phyloP scores from a whole-genome alignment of 306 rosid species.

The Senna tora region DNA sequence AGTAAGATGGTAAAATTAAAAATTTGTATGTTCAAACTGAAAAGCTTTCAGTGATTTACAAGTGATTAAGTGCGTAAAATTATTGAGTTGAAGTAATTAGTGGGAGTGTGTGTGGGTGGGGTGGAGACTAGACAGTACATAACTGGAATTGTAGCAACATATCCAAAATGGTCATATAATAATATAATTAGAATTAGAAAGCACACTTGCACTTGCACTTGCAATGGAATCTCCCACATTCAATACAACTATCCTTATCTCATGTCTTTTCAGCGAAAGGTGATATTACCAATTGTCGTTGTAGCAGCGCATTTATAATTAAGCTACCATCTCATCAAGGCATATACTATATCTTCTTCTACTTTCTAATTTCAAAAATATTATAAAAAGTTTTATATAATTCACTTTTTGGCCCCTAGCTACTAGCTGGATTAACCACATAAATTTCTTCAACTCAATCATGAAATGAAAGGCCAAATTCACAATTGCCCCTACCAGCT shows the following conservation, averaged over 20 bases:
- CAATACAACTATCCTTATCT: conserved; percentile 37
- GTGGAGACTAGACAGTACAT: background rate
- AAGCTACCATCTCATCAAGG: conserved; percentile 29
- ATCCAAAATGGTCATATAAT: background rate
- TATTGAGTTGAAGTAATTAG: background rate
- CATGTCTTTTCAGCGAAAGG: conserved; percentile 38
- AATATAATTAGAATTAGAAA: too few species aligned
- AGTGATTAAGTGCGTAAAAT: too few species aligned
- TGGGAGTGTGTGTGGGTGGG: conserved; percentile 28
- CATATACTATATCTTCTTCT: conserved; percentile 21
- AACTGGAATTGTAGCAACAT: conserved; percentile 24
- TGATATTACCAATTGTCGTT: background rate
- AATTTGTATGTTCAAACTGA: too few species aligned
- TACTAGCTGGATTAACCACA: background rate
- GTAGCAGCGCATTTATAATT: background rate
- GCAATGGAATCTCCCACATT: background rate
- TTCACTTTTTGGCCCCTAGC: conserved; percentile 11
- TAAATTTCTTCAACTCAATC: conserved; percentile 27
- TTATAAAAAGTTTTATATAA: too few species aligned
- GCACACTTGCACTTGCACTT: too few species aligned
- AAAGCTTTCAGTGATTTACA: too few species aligned
- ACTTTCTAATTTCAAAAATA: background rate
- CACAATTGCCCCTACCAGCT: background rate
- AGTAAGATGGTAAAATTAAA: background rate
- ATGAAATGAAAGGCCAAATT: conserved; percentile 25